Conservation (phyloP, 1,284 basidiomycete genomes). For the Gomphus sp. region DNA sequence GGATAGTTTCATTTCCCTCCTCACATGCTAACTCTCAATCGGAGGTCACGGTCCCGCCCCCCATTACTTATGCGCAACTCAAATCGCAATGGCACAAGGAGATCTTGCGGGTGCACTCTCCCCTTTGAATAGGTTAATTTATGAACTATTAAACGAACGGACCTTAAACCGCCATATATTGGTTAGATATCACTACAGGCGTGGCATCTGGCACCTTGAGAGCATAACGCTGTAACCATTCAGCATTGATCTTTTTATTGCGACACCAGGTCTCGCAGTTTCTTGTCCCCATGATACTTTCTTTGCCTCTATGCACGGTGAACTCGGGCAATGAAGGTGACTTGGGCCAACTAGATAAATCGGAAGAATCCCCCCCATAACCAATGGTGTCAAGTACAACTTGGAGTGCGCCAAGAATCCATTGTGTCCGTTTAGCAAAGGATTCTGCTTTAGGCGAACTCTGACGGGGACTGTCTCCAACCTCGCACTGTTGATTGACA, state of each 20-base stretch:
- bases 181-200: conserved; percentile 52
- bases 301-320: background rate
- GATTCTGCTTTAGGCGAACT: background rate
- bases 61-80: conserved; percentile 54
- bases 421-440: background rate
- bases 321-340: background rate
- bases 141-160: conserved; percentile 28
- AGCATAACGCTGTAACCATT: too few relatives aligned
- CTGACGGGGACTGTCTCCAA: background rate
- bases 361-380: too few relatives aligned
- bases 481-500: background rate
- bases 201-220: conserved; percentile 50
- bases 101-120: conserved; percentile 36
- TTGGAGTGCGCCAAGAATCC: background rate
- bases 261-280: too few relatives aligned
- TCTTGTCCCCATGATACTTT: background rate
- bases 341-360: too few relatives aligned
- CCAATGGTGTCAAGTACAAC: background rate
- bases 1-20: background rate
- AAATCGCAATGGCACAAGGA: conserved; percentile 52
- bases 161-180: conserved; percentile 39
- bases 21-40: background rate
- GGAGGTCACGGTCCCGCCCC: conserved; percentile 36
- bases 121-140: conserved; percentile 45
- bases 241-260: too few relatives aligned